These are phyloP conservation scores for Penicillium sp. DNA, from an alignment of 2,329 filamentous ascomycete genomes.

Conservation along the genomic window DNA sequence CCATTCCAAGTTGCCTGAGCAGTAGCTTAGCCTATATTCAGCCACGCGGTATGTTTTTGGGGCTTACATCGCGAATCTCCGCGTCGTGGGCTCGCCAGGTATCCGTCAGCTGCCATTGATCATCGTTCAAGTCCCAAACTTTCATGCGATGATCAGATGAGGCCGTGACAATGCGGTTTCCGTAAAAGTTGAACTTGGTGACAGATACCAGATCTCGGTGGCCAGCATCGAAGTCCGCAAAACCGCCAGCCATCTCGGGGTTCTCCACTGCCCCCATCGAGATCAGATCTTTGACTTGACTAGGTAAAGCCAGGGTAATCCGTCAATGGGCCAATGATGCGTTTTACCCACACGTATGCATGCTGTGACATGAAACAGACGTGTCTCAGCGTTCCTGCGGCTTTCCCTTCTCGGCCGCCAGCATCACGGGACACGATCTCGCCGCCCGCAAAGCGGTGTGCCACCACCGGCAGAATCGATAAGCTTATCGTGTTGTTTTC, in stretches of 20 bases:
- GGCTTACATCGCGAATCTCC: conserved; percentile 77
- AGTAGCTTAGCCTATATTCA: conserved; percentile 19
- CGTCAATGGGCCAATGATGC: conserved; percentile 18
- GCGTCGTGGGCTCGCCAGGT: conserved; percentile 88
- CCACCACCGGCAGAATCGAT: conserved; percentile 19
- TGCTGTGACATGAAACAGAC: conserved; percentile 23
- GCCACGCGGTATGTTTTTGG: conserved; percentile 7
- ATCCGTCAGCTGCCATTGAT: conserved; percentile 76
- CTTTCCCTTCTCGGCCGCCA: conserved; percentile 20
- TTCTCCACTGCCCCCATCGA: conserved; percentile 25
- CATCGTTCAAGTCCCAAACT: conserved; percentile 77
- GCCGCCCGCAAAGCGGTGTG: conserved; percentile 30
- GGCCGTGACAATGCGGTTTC: conserved; percentile 85
- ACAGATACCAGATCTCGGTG: conserved; percentile 70
- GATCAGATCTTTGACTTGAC: conserved; percentile 4
- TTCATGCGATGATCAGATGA: conserved; percentile 91
- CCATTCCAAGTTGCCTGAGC: conserved; percentile 86
- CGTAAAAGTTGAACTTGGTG: conserved; percentile 87
- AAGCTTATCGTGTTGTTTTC: conserved; percentile 17
- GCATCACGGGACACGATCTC: conserved; percentile 13
- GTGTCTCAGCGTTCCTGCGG: conserved; percentile 20
- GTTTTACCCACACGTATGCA: conserved; percentile 19
- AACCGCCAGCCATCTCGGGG: conserved; percentile 36
- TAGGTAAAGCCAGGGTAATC: conserved; percentile 3
- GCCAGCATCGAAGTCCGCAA: conserved; percentile 46